These are phyloP conservation scores for Dactylellina haptotyla DNA, from an alignment of 2,329 filamentous ascomycete species.

Conservation along the genomic window DNA sequence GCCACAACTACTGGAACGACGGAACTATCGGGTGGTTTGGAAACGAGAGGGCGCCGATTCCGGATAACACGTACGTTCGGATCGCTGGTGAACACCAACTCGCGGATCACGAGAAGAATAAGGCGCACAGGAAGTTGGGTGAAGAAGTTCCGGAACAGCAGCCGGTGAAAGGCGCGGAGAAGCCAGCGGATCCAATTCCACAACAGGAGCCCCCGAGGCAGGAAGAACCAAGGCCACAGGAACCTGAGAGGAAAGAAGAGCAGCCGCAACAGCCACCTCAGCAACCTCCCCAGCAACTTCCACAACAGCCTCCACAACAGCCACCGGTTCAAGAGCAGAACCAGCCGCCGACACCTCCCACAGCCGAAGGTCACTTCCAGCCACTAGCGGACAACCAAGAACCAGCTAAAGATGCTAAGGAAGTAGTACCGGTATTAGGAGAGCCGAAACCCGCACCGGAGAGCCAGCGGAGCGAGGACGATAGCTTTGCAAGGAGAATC, in stretches of 20 bases:
- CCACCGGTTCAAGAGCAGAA: not conserved
- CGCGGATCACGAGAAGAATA: constrained; percentile 37
- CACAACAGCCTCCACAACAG: not conserved
- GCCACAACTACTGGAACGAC: constrained; percentile 43
- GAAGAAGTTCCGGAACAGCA: not conserved
- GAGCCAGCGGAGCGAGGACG: constrained; percentile 5
- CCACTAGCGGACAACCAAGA: constrained; percentile 1
- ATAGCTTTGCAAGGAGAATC: constrained; percentile 25
- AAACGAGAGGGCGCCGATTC: constrained; percentile 13
- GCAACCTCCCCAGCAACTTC: too few species aligned
- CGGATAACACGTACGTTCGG: constrained; percentile 35
- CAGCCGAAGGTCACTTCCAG: constrained; percentile 18
- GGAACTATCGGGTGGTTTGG: constrained; percentile 46
- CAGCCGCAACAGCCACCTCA: too few species aligned
- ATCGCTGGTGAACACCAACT: constrained; percentile 10
- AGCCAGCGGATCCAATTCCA: not conserved
- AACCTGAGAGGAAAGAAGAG: not conserved
- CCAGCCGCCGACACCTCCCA: not conserved
- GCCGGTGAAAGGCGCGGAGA: not conserved
- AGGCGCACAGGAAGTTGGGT: constrained; percentile 12
- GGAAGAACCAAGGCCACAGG: not conserved
- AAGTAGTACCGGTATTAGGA: not conserved
- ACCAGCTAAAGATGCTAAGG: not conserved
- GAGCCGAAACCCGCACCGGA: not conserved
- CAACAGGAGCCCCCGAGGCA: too few species aligned